Evolutionary conservation across 176 grass and related monocot genomes (phyloP).

Genomic region (Bothriochloa decipiens): DNA sequence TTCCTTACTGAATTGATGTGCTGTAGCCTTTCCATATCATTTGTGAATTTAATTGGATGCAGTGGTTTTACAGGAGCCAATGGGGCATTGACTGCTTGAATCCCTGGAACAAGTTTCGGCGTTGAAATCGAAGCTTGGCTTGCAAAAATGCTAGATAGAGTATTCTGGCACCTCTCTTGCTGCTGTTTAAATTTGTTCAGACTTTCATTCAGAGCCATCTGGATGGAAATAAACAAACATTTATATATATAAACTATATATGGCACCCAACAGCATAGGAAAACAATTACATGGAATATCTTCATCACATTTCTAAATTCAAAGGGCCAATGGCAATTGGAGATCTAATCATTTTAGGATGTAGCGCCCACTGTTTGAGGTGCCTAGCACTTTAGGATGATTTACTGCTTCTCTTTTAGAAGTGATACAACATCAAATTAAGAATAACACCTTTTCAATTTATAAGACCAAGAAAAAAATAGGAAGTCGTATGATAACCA

Average conservation of each 20-base stretch:
- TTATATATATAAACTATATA: constrained; percentile 5
- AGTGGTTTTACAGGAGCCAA: constrained; percentile 46
- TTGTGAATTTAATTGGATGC: constrained; percentile 67
- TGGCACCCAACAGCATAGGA: not conserved
- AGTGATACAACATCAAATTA: not conserved
- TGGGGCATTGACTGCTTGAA: constrained; percentile 33
- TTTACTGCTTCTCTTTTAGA: not conserved
- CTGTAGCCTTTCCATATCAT: constrained; percentile 76
- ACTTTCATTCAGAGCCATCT: constrained; percentile 66
- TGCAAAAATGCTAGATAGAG: constrained; percentile 63
- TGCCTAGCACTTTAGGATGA: not conserved
- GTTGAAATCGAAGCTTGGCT: constrained; percentile 39
- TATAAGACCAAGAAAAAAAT: not conserved
- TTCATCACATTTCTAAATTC: not conserved
- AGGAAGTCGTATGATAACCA: not conserved
- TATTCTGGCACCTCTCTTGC: constrained; percentile 76
- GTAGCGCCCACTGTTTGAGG: not conserved
- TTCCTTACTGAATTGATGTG: constrained; percentile 74
- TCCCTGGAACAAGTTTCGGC: constrained; percentile 39
- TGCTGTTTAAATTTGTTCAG: constrained; percentile 78
- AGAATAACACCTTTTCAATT: not conserved
- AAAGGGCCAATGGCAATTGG: not conserved
- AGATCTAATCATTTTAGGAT: not conserved
- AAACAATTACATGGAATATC: not conserved
- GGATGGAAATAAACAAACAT: not conserved